phyloP scores from a whole-genome alignment of 139 green algal genomes.

The Picochlorum sp. region DNA sequence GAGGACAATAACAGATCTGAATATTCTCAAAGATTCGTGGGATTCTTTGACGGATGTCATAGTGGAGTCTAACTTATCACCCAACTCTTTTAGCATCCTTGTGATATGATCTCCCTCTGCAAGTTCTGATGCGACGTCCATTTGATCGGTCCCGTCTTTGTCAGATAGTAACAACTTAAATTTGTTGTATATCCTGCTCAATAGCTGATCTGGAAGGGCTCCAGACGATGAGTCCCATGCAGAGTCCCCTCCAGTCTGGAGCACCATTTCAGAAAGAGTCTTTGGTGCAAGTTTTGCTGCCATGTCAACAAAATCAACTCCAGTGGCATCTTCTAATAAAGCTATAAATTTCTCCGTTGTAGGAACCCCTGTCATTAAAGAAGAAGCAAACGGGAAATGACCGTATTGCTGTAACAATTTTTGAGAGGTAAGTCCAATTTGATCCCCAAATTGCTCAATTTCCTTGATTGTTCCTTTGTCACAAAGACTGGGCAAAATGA shows the following conservation, averaged over 20 bases:
- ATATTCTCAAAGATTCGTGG: background rate
- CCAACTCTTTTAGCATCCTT: conserved; percentile 38
- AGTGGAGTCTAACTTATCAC: conserved; percentile 24
- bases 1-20: conserved; percentile 33
- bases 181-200: background rate
- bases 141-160: background rate
- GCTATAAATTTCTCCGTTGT: conserved; percentile 20
- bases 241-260: background rate
- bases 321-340: conserved; percentile 26
- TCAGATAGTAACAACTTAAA: background rate
- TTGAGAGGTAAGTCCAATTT: conserved; percentile 1
- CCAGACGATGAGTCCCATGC: conserved; percentile 3
- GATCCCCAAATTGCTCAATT: conserved; percentile 25
- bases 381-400: conserved; percentile 23
- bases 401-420: conserved; percentile 18
- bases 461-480: conserved; percentile 1
- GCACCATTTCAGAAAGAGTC: conserved; percentile 31
- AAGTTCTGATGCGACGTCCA: conserved; percentile 16
- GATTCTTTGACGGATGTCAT: background rate
- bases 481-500: conserved; percentile 11
- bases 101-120: conserved; percentile 37
- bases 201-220: background rate
- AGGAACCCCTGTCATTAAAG: conserved; percentile 22
- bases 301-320: conserved; percentile 22
- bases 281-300: conserved; percentile 11